Percentiles rank a stretch among this genome's conserved stretches.
Evolutionary conservation across 1,139 yeast species (phyloP).

Genomic region (Suhomyces bokatorum): DNA sequence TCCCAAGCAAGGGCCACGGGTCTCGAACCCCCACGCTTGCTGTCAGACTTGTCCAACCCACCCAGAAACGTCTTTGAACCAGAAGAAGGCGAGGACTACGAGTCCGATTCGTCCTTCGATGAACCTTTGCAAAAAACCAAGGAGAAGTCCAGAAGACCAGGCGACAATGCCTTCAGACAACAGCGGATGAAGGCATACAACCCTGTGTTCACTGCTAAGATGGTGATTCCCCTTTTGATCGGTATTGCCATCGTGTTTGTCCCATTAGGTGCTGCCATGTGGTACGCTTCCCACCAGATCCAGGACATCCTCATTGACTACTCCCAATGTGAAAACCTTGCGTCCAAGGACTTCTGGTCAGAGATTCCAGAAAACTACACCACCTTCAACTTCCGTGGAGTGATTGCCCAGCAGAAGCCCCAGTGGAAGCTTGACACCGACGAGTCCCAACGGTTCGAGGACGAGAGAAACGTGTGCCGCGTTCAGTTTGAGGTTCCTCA

Average conservation of each 20-base stretch:
- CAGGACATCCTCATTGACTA: conserved; percentile 84
- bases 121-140: conserved; percentile 8
- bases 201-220: conserved; percentile 89
- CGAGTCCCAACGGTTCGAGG: conserved; percentile 50
- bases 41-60: neutral
- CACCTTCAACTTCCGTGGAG: conserved; percentile 49
- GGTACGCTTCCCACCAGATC: conserved; percentile 74
- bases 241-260: conserved; percentile 79
- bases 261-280: conserved; percentile 89
- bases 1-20: conserved; percentile 4
- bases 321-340: conserved; percentile 66
- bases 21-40: neutral
- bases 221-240: conserved; percentile 80
- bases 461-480: conserved; percentile 66
- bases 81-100: conserved; percentile 7
- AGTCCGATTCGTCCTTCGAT: conserved; percentile 13
- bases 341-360: conserved; percentile 52
- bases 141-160: conserved; percentile 51
- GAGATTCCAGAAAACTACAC: conserved; percentile 65
- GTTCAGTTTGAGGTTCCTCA: conserved; percentile 79
- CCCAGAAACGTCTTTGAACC: conserved; percentile 4
- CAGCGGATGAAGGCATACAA: conserved; percentile 55
- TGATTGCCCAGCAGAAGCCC: conserved; percentile 32
- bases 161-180: conserved; percentile 65
- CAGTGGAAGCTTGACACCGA: conserved; percentile 68